Evolutionary conservation across 2,329 filamentous ascomycete genomes (phyloP).

Genomic region (Oidium heveae): DNA sequence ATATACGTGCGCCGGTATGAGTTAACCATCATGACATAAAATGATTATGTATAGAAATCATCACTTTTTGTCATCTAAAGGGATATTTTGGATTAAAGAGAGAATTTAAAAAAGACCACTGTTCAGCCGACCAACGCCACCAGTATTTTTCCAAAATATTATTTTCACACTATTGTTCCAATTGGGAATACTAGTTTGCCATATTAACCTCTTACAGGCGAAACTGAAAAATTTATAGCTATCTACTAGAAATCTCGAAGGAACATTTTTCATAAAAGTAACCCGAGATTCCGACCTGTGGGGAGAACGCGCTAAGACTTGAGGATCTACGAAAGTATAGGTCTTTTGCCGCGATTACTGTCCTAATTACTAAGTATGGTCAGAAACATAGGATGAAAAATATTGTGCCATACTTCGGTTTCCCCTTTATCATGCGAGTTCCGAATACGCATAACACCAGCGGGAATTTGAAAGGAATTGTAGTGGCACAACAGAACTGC

Average conservation of each 20-base stretch:
- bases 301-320: background rate
- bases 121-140: background rate
- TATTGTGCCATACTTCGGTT: background rate
- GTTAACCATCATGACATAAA: background rate
- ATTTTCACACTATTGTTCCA: background rate
- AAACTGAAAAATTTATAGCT: background rate
- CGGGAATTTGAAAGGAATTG: background rate
- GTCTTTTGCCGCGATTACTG: background rate
- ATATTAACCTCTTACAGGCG: background rate
- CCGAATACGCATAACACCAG: background rate
- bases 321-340: background rate
- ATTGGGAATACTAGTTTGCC: background rate
- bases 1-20: background rate
- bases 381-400: background rate
- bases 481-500: background rate
- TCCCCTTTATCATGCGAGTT: background rate
- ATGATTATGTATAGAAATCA: background rate
- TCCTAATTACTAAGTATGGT: background rate
- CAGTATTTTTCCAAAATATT: background rate
- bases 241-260: background rate
- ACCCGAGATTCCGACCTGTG: background rate
- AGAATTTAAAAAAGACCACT: background rate
- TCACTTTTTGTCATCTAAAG: too few species aligned
- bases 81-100: background rate
- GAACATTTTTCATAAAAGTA: background rate